Evolutionary conservation across 345 rosid genomes (phyloP).

Genomic region (Eucalyptus pumila): DNA sequence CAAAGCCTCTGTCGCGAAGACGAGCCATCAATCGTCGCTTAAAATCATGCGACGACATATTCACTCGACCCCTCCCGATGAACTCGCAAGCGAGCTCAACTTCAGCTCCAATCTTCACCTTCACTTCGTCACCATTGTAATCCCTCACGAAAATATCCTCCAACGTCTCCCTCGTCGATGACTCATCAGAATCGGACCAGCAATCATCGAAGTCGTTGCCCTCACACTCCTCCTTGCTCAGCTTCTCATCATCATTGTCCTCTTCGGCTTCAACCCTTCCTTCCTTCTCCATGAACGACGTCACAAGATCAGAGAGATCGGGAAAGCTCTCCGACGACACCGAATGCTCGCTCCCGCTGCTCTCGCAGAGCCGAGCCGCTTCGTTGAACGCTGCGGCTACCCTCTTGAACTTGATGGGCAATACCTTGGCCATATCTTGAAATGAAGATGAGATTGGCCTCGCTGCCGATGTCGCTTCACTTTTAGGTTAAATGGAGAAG

Average conservation of each 20-base stretch:
- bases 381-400: conserved; percentile 19
- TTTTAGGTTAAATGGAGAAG: not conserved
- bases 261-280: not conserved
- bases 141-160: not conserved
- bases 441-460: not conserved
- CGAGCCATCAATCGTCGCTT: conserved; percentile 44
- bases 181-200: not conserved
- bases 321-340: conserved; percentile 6
- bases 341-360: conserved; percentile 74
- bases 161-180: not conserved
- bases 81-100: conserved; percentile 2
- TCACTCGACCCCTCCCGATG: conserved; percentile 8
- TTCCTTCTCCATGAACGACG: conserved; percentile 60
- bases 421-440: not conserved
- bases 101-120: conserved; percentile 14
- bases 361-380: conserved; percentile 25
- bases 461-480: not conserved
- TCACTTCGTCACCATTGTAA: not conserved
- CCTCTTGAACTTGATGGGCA: not conserved
- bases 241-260: not conserved
- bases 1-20: conserved; percentile 47
- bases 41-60: not conserved
- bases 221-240: not conserved
- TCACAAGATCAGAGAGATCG: conserved; percentile 69
- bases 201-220: not conserved